Evolutionary conservation across 2,329 filamentous ascomycete genomes (phyloP).

Genomic region (Cercospora berteroae): DNA sequence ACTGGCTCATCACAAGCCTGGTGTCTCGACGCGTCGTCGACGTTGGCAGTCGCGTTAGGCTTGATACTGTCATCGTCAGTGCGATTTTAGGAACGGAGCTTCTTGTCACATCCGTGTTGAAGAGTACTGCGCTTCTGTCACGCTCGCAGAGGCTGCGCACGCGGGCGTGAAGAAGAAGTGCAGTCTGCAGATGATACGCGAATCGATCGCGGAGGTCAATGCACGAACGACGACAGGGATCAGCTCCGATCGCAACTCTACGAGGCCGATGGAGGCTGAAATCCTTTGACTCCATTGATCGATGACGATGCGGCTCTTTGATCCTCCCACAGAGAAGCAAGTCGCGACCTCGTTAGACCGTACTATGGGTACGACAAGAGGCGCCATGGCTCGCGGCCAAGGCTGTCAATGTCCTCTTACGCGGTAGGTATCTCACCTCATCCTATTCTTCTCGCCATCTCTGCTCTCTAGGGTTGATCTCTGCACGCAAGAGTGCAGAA

Average conservation of each 20-base stretch:
- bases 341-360: neutral
- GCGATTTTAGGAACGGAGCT: neutral
- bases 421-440: neutral
- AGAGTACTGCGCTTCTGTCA: neutral
- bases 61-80: neutral
- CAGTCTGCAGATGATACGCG: neutral
- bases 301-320: neutral
- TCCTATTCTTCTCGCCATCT: neutral
- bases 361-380: neutral
- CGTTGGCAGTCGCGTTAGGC: neutral
- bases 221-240: neutral
- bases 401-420: neutral
- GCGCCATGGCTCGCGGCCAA: neutral
- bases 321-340: neutral
- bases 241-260: neutral
- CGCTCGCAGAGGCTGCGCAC: neutral
- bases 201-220: neutral
- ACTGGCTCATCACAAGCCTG: neutral
- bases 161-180: neutral
- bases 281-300: neutral
- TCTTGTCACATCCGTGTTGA: neutral
- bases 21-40: neutral
- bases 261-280: neutral
- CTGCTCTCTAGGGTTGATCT: neutral
- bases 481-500: neutral